phyloP scores from a whole-genome alignment of 441 rosid genomes.

The Gossypium davidsonii region DNA sequence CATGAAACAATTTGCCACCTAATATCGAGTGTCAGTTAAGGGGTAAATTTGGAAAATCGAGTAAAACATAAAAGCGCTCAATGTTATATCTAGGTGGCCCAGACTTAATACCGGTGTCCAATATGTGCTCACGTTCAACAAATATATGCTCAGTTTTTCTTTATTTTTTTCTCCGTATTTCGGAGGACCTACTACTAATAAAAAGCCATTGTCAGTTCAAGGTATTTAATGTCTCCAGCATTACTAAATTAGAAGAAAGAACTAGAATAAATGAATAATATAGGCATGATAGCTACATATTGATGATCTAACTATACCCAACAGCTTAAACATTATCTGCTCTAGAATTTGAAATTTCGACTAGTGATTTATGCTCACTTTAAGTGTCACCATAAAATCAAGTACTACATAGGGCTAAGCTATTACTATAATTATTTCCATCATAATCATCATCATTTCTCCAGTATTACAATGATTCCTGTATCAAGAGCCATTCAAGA shows the following conservation, averaged over 20 bases:
- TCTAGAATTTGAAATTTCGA: neutral
- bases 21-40: conserved; percentile 11
- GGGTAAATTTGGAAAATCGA: conserved; percentile 17
- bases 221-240: neutral
- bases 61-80: conserved; percentile 2
- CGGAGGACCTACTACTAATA: neutral
- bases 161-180: neutral
- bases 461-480: neutral
- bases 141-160: neutral
- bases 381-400: neutral
- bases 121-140: neutral
- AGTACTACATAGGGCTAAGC: neutral
- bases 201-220: neutral
- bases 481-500: neutral
- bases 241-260: neutral
- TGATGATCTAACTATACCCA: neutral
- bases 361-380: neutral
- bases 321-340: neutral
- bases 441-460: neutral
- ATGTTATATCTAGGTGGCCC: neutral
- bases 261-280: neutral
- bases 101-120: neutral
- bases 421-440: neutral
- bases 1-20: conserved; percentile 6
- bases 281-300: neutral